Percentiles rank a stretch among this genome's conserved stretches.
phyloP scores from a whole-genome alignment of 2,329 filamentous ascomycete genomes.

The Alternaria novae-zelandiae region DNA sequence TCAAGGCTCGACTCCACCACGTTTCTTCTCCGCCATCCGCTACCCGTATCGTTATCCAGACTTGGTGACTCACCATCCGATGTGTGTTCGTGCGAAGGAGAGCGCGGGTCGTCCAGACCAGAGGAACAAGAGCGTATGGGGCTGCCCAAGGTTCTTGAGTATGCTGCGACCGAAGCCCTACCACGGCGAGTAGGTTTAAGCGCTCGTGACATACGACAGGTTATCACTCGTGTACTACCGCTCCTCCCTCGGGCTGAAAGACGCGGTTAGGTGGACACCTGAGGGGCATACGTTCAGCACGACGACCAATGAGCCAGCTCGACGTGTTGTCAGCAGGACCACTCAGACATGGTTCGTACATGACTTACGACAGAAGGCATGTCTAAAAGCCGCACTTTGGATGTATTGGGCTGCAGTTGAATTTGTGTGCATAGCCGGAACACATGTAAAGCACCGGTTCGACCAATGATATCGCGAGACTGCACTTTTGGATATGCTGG shows the following conservation, averaged over 20 bases:
- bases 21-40: slow-evolving; percentile 19
- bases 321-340: slow-evolving; percentile 29
- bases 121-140: slow-evolving; percentile 27
- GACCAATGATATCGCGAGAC: slow-evolving; percentile 41
- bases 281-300: slow-evolving; percentile 18
- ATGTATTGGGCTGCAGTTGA: slow-evolving; percentile 42
- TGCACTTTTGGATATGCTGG: slow-evolving; percentile 25
- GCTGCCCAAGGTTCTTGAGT: slow-evolving; percentile 34
- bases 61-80: slow-evolving; percentile 1
- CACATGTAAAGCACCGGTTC: slow-evolving; percentile 34
- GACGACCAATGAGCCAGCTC: slow-evolving; percentile 36
- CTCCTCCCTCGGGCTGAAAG: slow-evolving; percentile 22
- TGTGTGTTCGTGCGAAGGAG: background rate
- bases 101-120: background rate
- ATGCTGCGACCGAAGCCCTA: slow-evolving; percentile 17
- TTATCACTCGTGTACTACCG: slow-evolving; percentile 42
- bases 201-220: slow-evolving; percentile 38
- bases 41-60: slow-evolving; percentile 9
- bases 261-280: slow-evolving; percentile 24
- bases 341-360: slow-evolving; percentile 24
- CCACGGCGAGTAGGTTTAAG: slow-evolving; percentile 37
- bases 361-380: slow-evolving; percentile 25
- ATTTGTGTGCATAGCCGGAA: slow-evolving; percentile 43
- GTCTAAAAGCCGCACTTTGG: slow-evolving; percentile 19
- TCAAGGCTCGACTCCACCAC: slow-evolving; percentile 2